Evolutionary conservation across 768 basidiomycete species (phyloP).

Genomic region (Hysterangium stoloniferum): DNA sequence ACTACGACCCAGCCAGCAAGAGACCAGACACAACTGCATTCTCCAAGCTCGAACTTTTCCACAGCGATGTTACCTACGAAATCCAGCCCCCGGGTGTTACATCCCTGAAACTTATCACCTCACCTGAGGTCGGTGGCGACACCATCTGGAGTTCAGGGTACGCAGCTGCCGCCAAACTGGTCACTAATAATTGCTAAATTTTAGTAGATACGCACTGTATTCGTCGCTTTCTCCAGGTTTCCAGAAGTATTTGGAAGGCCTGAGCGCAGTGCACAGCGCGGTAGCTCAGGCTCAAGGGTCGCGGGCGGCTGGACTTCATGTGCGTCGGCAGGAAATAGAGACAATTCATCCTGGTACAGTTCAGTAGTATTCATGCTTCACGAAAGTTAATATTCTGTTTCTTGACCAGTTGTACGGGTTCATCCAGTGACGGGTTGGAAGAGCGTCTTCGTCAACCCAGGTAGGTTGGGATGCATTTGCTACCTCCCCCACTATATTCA

Average conservation of each 20-base stretch:
- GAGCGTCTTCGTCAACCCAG: constrained; percentile 75
- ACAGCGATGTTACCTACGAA: constrained; percentile 80
- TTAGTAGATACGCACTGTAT: constrained; percentile 66
- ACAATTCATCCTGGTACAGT: constrained; percentile 50
- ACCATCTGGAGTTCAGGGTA: constrained; percentile 78
- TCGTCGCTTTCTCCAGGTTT: constrained; percentile 69
- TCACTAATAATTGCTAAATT: background rate
- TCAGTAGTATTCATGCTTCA: background rate
- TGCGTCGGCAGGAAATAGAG: constrained; percentile 63
- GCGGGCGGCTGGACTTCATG: constrained; percentile 57
- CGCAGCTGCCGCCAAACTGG: constrained; percentile 14
- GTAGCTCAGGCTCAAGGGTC: constrained; percentile 73
- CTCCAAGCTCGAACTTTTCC: constrained; percentile 71
- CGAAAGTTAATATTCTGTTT: background rate
- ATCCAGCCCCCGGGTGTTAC: constrained; percentile 74
- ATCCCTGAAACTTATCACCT: constrained; percentile 65
- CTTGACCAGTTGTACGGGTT: constrained; percentile 53
- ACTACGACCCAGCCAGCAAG: constrained; percentile 50
- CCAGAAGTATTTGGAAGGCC: constrained; percentile 68
- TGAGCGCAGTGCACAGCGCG: constrained; percentile 68
- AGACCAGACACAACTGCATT: constrained; percentile 59
- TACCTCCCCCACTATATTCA: background rate
- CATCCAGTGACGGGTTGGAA: constrained; percentile 84
- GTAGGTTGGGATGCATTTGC: constrained; percentile 24
- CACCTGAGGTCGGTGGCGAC: constrained; percentile 68